Percentiles rank a stretch among this genome's conserved stretches.
These are phyloP conservation scores for Fusarium sp. DNA, from an alignment of 2,329 filamentous ascomycete genomes.

Conservation along the genomic window DNA sequence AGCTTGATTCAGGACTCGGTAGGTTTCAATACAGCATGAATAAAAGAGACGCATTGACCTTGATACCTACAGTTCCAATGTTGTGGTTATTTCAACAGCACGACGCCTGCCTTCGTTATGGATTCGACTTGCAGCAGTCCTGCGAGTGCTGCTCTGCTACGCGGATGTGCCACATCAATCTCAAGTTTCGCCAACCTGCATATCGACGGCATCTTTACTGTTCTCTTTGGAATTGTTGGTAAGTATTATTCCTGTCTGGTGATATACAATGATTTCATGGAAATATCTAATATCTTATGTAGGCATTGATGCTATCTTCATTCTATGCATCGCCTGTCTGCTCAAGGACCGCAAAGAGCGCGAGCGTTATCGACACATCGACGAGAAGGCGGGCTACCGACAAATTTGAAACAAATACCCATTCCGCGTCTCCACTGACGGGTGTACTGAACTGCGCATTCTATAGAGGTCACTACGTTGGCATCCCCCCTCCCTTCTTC, in stretches of 20 bases:
- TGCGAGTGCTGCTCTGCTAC: conserved; percentile 76
- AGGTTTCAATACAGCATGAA: conserved; percentile 45
- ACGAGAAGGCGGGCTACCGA: conserved; percentile 77
- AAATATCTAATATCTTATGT: conserved; percentile 12
- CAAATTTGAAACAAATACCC: conserved; percentile 56
- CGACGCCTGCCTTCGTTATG: conserved; percentile 77
- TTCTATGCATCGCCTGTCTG: conserved; percentile 80
- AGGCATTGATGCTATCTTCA: conserved; percentile 74
- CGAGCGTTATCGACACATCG: conserved; percentile 82
- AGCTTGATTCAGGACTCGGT: conserved; percentile 79
- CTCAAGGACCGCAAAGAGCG: conserved; percentile 85
- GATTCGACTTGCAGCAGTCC: conserved; percentile 77
- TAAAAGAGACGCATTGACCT: neutral
- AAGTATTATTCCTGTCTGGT: conserved; percentile 45
- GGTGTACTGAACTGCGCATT: conserved; percentile 11
- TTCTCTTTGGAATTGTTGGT: conserved; percentile 83
- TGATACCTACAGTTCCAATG: conserved; percentile 73
- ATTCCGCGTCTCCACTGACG: conserved; percentile 15
- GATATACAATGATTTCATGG: neutral
- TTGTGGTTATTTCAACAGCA: conserved; percentile 83
- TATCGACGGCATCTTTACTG: conserved; percentile 82
- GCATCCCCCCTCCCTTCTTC: conserved; percentile 5
- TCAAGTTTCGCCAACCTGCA: conserved; percentile 77
- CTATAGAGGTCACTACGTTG: conserved; percentile 15
- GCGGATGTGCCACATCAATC: conserved; percentile 77